Evolutionary conservation across 2,329 filamentous ascomycete genomes (phyloP).

Genomic region (Dactylonectria estremocensis): DNA sequence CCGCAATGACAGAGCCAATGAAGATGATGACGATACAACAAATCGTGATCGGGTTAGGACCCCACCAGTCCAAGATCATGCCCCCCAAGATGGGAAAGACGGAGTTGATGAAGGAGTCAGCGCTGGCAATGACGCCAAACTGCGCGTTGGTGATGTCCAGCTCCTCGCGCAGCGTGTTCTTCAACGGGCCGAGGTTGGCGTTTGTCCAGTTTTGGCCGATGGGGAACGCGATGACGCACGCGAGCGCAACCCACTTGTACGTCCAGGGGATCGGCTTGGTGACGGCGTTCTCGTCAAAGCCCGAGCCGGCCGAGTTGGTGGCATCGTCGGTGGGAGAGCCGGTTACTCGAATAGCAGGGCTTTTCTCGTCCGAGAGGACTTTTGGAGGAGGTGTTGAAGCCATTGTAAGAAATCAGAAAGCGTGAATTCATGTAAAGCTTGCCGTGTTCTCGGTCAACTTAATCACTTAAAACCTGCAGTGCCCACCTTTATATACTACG

Average conservation of each 20-base stretch:
- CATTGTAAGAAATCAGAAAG: no score
- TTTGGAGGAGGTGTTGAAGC: no score
- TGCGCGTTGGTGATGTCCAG: slow-evolving; percentile 44
- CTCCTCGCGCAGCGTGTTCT: slow-evolving; percentile 44
- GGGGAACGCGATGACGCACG: slow-evolving; percentile 41
- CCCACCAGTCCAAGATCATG: slow-evolving; percentile 46
- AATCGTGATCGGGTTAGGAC: slow-evolving; percentile 40
- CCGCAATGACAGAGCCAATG: slow-evolving; percentile 41
- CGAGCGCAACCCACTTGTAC: slow-evolving; percentile 45
- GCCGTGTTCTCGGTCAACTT: no score
- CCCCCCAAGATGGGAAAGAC: slow-evolving; percentile 45
- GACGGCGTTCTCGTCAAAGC: neutral
- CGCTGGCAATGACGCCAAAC: slow-evolving; percentile 46
- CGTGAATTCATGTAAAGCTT: no score
- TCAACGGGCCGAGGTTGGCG: slow-evolving; percentile 41
- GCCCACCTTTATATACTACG: no score
- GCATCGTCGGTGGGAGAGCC: neutral
- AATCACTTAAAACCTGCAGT: no score
- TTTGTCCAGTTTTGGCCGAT: slow-evolving; percentile 44
- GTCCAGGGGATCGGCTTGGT: slow-evolving; percentile 32
- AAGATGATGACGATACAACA: slow-evolving; percentile 42
- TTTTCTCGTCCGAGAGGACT: neutral
- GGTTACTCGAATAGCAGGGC: neutral
- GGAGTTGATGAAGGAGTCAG: slow-evolving; percentile 46
- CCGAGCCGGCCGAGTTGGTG: neutral